A percentile compares a stretch with the other conserved stretches of the same genome.
phyloP scores from a whole-genome alignment of 73 alveolate species.

The Tetrahymena elliotti region DNA sequence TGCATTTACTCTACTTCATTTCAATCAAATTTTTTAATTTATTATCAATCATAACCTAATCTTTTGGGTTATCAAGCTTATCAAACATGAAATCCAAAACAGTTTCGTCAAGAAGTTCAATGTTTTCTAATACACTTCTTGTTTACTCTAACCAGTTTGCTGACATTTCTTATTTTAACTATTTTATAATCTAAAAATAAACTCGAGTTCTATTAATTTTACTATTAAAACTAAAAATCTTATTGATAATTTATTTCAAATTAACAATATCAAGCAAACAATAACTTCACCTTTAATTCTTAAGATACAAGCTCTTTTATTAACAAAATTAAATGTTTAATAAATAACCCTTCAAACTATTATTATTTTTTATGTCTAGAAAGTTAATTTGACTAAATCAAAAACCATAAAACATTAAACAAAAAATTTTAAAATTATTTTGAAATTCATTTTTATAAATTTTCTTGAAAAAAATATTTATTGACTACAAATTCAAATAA shows the following conservation, averaged over 20 bases:
- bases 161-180: constrained; percentile 59
- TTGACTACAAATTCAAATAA: no score
- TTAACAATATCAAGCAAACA: neutral
- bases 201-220: neutral
- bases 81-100: constrained; percentile 66
- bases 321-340: neutral
- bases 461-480: no score
- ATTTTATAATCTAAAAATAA: neutral
- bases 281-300: neutral
- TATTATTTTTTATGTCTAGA: neutral
- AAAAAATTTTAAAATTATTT: no score
- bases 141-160: constrained; percentile 73
- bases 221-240: neutral
- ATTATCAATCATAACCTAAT: constrained; percentile 79
- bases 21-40: constrained; percentile 70
- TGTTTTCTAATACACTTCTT: constrained; percentile 72
- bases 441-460: no score
- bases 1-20: constrained; percentile 68
- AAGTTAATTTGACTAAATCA: neutral
- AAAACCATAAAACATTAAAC: neutral
- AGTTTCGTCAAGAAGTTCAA: constrained; percentile 84
- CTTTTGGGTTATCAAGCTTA: constrained; percentile 85
- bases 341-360: neutral
- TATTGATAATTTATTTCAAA: neutral
- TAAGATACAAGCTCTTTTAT: neutral